Evolutionary conservation across 2,329 filamentous ascomycete species (phyloP).

Genomic region (Fusarium sp.): DNA sequence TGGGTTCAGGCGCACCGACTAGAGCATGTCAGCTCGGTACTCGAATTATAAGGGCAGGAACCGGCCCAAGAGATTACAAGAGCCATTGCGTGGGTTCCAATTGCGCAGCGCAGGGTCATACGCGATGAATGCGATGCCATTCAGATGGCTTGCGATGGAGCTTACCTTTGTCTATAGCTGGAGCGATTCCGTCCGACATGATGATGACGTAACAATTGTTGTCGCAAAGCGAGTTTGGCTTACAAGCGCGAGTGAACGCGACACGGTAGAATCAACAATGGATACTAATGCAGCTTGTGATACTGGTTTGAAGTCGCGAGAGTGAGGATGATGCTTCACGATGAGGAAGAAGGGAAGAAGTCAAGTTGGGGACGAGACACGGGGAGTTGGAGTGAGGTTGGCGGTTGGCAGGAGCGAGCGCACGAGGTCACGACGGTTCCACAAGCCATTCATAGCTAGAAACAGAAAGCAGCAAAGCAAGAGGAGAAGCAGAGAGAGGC

Average conservation of each 20-base stretch:
- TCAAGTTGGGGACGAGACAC: conserved; percentile 41
- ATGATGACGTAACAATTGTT: conserved; percentile 50
- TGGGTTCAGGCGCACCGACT: conserved; percentile 50
- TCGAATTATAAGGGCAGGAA: conserved; percentile 3
- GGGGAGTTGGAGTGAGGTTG: conserved; percentile 39
- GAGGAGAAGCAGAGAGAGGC: conserved; percentile 22
- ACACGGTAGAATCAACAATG: conserved; percentile 16
- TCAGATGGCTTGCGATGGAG: conserved; percentile 34
- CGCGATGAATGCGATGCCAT: conserved; percentile 11
- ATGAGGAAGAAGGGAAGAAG: conserved; percentile 35
- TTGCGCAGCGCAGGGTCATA: conserved; percentile 19
- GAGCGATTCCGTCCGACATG: conserved; percentile 53
- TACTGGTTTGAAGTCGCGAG: conserved; percentile 15
- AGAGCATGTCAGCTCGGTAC: conserved; percentile 27
- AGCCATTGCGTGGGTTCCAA: conserved; percentile 28
- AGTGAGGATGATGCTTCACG: conserved; percentile 25
- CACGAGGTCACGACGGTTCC: conserved; percentile 51
- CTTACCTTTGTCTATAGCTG: conserved; percentile 55
- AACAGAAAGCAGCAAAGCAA: conserved; percentile 18
- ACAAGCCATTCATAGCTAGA: conserved; percentile 35
- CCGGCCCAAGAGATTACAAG: neutral
- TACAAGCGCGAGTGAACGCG: conserved; percentile 29
- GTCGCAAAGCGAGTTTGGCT: conserved; percentile 38
- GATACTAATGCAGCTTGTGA: conserved; percentile 18
- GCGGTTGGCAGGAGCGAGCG: conserved; percentile 38